Evolutionary conservation across 2,329 filamentous ascomycete genomes (phyloP), one percentile per base, ranked within the genome.

Genomic region (Aspergillus sp.): DNA sequence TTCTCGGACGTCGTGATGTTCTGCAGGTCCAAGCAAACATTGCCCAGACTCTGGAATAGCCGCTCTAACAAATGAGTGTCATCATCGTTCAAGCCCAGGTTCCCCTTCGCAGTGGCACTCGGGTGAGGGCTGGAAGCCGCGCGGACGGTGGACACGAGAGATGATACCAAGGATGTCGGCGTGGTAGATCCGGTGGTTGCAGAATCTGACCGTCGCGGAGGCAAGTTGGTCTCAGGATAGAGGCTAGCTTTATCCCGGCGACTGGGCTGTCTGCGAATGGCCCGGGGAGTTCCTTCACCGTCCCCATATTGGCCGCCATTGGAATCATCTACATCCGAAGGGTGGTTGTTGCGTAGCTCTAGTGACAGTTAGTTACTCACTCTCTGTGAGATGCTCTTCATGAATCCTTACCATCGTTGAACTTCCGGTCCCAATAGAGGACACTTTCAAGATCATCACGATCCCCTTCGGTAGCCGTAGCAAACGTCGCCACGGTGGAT

Each of bases 401-500:
- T 25, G 11, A 23, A 17, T 30, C 59, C 70, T 56, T 62, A 75
- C 73, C 73, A 61, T 71, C 69, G 21, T 75, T 75, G 59, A 74
- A 75, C 23, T 68, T 74, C 57, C 69, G 67, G 57, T 75, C 74
- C 75, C 75, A 77, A 59, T 74, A 76, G 44, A 77, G 65, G 32
- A 74, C 75, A 54, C 72, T 74, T 47, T 78, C 72, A 52, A 73
- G 59, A 41, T 81, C 79, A 25, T 81, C 80, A 5, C 67, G 63
- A 15, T 74, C 74, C 10, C 81, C 82, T 72, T 88, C 86, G 3
- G 78, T 82, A 5, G 87, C 87, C 2, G 87, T 89, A 2, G 84
- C 86, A 70, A 89, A 90, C 0, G 85, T 85, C 19, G 83, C 84
- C 8, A 84, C 73, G 1, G 85, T 88, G 10, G 86, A 88, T 8